phyloP scores from a whole-genome alignment of 1,139 yeast species.

The Scheffersomyces cryptocercus region DNA sequence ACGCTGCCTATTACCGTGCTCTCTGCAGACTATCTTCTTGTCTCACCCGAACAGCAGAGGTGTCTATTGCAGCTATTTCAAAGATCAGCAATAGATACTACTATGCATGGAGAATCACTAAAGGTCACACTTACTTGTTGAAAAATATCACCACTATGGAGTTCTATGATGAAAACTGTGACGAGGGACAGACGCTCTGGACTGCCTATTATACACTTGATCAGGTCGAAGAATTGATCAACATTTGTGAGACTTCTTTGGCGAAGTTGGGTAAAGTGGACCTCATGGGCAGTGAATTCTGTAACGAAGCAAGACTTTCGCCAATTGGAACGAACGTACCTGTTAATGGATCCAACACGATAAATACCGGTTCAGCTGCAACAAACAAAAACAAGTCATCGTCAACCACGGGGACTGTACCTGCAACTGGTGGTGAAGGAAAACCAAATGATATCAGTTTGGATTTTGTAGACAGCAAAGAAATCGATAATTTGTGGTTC shows the following conservation, averaged over 20 bases:
- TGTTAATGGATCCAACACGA: not conserved
- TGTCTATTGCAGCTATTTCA: conserved; percentile 5
- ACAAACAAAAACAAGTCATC: conserved; percentile 5
- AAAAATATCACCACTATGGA: conserved; percentile 9
- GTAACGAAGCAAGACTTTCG: not conserved
- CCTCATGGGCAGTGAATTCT: not conserved
- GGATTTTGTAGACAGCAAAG: conserved; percentile 26
- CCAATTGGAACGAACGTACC: not conserved
- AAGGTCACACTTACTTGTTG: conserved; percentile 8
- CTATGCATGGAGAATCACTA: conserved; percentile 11
- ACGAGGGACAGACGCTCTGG: not conserved
- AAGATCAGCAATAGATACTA: conserved; percentile 12
- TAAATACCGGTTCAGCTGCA: not conserved
- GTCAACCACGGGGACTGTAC: not conserved
- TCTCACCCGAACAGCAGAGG: conserved; percentile 5
- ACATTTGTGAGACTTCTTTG: not conserved
- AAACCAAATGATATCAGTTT: not conserved
- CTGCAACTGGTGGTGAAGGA: not conserved
- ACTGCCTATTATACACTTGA: not conserved
- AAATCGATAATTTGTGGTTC: conserved; percentile 40
- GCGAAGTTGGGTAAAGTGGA: not conserved
- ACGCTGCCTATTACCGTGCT: not conserved
- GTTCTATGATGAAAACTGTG: conserved; percentile 3
- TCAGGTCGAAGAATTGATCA: not conserved
- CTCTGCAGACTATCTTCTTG: conserved; percentile 4